Evolutionary conservation across 352 stramenopile genomes (phyloP), one percentile per base, ranked within the genome.

Genomic region (Pythium apleroticum): DNA sequence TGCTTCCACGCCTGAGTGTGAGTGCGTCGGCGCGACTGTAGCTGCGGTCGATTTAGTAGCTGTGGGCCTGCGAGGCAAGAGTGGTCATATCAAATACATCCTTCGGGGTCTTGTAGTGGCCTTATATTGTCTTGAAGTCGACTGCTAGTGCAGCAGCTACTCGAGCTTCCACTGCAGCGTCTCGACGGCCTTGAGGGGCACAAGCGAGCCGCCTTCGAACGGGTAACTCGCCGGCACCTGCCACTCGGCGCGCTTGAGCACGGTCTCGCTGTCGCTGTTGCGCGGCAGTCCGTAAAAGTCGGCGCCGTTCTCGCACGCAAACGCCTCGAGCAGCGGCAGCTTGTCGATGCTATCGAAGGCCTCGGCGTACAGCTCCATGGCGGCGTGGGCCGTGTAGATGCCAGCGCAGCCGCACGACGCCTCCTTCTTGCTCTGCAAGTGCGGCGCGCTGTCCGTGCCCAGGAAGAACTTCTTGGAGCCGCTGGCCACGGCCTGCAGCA

Each of bases 381-480:
- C 95, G 17, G 92, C 92, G 75, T 99, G 97, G 14, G 93, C 97
- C 35, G 96, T 98, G 80, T 98, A 99, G 50, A 98, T 96, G 25
- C 98, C 98, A 8, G 97, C 97, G 67, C 97, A 99, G 37, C 97
- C 84, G 41, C 86, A 94, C 7, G 69, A 70, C 28, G 81, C 91
- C 73, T 99, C 86, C 77, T 99, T 99, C 62, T 77, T 91, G 41
- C 77, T 73, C 11, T 88, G 74, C 4, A 91, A 73, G 81, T 99
- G 98, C 30, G 98, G 97, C 15, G 98, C 98, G 30, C 91, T 98
- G 83, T 99, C 98, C 8, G 98, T 99, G 22, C 98, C 98, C 4
- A 99, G 69, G 74, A 99, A 99, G 72, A 99, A 99, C 80, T 99
- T 99, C 56, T 79, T 76, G 61, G 68, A 97, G 50, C 97, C 97